Evolutionary conservation across 2,329 filamentous ascomycete genomes (phyloP).

Genomic region (Stemphylium lycopersici): DNA sequence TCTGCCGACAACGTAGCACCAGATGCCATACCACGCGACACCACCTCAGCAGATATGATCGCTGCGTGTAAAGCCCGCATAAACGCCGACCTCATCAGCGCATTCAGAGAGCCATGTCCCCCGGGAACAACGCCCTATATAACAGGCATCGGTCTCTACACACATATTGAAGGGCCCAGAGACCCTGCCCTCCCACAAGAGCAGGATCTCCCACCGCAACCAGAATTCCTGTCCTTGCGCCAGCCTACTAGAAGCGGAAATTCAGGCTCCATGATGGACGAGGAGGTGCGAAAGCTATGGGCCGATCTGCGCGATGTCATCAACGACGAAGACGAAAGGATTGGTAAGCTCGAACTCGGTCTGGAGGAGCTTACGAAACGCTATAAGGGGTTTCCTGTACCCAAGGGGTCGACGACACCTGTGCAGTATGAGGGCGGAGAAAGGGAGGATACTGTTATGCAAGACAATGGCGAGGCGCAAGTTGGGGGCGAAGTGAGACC

Average conservation of each 20-base stretch:
- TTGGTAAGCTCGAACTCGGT: conserved; percentile 1
- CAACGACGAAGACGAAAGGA: neutral
- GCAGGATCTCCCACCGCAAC: neutral
- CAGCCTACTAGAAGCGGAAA: neutral
- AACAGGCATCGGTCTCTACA: conserved; percentile 36
- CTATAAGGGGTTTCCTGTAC: neutral
- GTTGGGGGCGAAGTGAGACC: neutral
- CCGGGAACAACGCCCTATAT: conserved; percentile 13
- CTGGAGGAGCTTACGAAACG: conserved; percentile 3
- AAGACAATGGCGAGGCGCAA: neutral
- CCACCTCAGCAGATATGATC: conserved; percentile 17
- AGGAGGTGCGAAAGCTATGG: conserved; percentile 1
- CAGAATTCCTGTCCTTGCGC: conserved; percentile 4
- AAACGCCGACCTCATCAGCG: conserved; percentile 27
- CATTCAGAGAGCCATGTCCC: conserved; percentile 9
- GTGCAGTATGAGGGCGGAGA: neutral
- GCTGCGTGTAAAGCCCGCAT: conserved; percentile 21
- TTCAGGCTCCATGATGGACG: neutral
- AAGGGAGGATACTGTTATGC: neutral
- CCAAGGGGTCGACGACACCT: neutral
- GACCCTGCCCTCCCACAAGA: neutral
- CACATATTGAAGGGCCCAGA: conserved; percentile 24
- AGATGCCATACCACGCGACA: neutral
- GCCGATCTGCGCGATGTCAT: neutral
- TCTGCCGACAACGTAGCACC: neutral